Evolutionary conservation across 2,329 filamentous ascomycete genomes (phyloP), one percentile per base, ranked within the genome.

Genomic region (Epichloe festucae): DNA sequence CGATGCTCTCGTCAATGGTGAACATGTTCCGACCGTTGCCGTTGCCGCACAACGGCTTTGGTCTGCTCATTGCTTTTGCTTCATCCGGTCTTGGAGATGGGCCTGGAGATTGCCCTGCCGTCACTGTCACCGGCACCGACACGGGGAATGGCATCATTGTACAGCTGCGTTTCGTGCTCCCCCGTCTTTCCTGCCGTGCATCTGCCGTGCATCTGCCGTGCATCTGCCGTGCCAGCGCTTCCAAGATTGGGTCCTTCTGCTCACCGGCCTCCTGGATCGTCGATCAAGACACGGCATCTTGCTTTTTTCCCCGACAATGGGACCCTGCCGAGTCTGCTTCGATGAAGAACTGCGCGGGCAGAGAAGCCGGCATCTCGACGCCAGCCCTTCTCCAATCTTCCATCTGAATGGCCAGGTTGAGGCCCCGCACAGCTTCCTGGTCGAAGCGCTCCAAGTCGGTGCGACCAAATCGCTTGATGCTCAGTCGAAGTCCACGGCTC

Each of bases 371-470:
- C 39, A 50, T 44, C 39, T 55, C 54, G 3, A 52, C 46, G 5
- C 49, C 38, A 7, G 47, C 43, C 41, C 40, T 50, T 11, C 42
- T 19, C 27, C 48, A 15, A 10, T 50, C 51, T 21, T 55, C 52
- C 34, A 14, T 14, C 19, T 55, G 36, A 52, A 55, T 55, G 5
- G 31, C 39, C 17, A 38, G 38, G 17, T 54, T 45, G 6, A 53
- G 15, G 5, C 40, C 44, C 19, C 52, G 44, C 2, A 52, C 47
- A 12, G 43, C 48, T 44, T 53, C 52, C 44, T 53, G 48, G 36
- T 58, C 52, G 39, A 58, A 59, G 21, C 50, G 48, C 50, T 56
- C 54, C 38, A 57, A 59, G 49, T 58, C 56, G 48, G 52, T 53
- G 17, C 54, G 51, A 21, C 54, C 57, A 41, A 54, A 58, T 36